Conservation (phyloP, 768 basidiomycete species). For the Boletus rufocinnamomeus region DNA sequence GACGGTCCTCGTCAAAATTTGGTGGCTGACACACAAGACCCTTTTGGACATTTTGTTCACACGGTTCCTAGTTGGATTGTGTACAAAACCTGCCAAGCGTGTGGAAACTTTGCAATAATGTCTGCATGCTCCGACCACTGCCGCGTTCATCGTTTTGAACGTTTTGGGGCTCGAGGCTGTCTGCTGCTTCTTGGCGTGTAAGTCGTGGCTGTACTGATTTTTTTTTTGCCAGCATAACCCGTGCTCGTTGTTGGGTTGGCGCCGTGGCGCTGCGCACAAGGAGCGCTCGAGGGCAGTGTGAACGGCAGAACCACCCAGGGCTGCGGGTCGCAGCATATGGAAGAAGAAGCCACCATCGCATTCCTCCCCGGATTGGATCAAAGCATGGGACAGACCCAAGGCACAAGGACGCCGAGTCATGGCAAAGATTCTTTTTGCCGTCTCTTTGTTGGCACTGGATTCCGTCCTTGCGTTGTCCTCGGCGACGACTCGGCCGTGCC, state of each 20-base stretch:
- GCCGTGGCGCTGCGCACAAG: slow-evolving; percentile 2
- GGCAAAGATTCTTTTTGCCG: neutral
- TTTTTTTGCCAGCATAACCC: neutral
- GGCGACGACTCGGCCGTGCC: neutral
- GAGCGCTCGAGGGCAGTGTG: slow-evolving; percentile 11
- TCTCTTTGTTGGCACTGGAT: neutral
- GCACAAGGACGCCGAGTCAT: neutral
- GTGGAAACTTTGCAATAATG: neutral
- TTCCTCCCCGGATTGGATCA: neutral
- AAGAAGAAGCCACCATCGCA: neutral
- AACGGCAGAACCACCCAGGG: neutral
- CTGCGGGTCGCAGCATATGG: slow-evolving; percentile 5
- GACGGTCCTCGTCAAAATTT: slow-evolving; percentile 25
- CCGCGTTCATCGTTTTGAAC: neutral
- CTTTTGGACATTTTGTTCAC: slow-evolving; percentile 10
- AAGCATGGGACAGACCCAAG: neutral
- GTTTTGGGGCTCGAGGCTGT: neutral
- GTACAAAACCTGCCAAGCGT: neutral
- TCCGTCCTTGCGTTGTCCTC: too few relatives aligned
- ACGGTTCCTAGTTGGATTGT: neutral
- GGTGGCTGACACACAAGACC: slow-evolving; percentile 14
- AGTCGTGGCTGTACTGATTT: slow-evolving; percentile 5
- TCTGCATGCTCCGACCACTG: too few relatives aligned
- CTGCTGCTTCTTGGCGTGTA: neutral
- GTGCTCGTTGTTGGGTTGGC: neutral